These are phyloP conservation scores for Punctularia strigosozonata DNA, from an alignment of 768 basidiomycete genomes.

Conservation along the genomic window DNA sequence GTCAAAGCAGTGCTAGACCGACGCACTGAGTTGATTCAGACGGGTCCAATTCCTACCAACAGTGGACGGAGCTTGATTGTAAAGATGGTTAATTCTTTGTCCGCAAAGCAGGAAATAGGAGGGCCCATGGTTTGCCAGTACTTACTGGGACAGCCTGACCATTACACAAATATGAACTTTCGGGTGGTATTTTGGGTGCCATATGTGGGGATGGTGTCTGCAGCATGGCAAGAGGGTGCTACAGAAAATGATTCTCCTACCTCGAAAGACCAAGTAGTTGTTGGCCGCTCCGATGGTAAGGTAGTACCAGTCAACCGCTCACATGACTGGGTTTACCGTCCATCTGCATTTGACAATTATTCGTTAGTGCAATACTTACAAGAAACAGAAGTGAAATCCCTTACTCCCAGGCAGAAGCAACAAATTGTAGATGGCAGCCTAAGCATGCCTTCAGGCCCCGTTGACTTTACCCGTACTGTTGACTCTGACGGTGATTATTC, in stretches of 20 bases:
- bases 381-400: neutral
- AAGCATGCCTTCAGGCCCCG: too few species aligned
- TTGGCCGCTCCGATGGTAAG: neutral
- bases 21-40: slow-evolving; percentile 12
- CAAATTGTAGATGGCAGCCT: neutral
- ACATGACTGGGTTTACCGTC: slow-evolving; percentile 10
- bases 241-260: neutral
- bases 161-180: slow-evolving; percentile 26
- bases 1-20: slow-evolving; percentile 13
- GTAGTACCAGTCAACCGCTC: neutral
- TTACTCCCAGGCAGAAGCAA: neutral
- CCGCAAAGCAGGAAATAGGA: slow-evolving; percentile 24
- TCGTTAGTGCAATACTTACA: slow-evolving; percentile 6
- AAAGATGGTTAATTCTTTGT: slow-evolving; percentile 24
- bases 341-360: slow-evolving; percentile 4
- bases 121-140: slow-evolving; percentile 25
- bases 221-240: neutral
- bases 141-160: slow-evolving; percentile 23
- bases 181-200: slow-evolving; percentile 20
- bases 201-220: slow-evolving; percentile 16
- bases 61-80: slow-evolving; percentile 19
- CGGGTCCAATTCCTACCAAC: slow-evolving; percentile 3
- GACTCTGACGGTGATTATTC: neutral
- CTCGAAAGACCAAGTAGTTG: neutral
- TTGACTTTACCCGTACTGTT: neutral